A percentile compares a stretch with the other conserved stretches of the same genome.
phyloP scores from a whole-genome alignment of 1,139 yeast genomes.

The Pichia sp. region DNA sequence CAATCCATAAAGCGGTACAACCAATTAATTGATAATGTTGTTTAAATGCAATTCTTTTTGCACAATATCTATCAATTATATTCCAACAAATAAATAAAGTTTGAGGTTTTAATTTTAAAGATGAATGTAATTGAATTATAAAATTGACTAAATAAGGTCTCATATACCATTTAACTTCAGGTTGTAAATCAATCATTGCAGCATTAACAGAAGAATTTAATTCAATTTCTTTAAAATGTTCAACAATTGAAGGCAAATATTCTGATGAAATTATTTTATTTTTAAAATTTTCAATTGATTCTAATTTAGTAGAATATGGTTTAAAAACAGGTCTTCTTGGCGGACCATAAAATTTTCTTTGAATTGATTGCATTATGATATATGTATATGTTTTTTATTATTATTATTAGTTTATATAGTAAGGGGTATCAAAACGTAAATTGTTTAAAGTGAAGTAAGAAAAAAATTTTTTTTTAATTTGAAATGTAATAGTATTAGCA shows the following conservation, averaged over 20 bases:
- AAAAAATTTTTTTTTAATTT: too few relatives aligned
- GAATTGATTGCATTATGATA: background rate
- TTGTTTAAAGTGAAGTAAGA: background rate
- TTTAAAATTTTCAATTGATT: constrained; percentile 41
- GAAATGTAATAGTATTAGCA: too few relatives aligned
- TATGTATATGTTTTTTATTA: background rate
- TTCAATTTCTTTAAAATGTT: constrained; percentile 30
- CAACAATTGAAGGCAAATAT: constrained; percentile 30
- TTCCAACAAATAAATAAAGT: constrained; percentile 76
- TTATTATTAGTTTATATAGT: background rate
- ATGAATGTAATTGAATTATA: constrained; percentile 71
- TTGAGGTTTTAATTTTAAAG: constrained; percentile 68
- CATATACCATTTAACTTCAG: constrained; percentile 91
- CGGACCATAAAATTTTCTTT: constrained; percentile 34
- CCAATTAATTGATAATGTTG: constrained; percentile 91
- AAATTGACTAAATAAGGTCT: constrained; percentile 83
- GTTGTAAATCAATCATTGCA: constrained; percentile 80
- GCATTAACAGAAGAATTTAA: constrained; percentile 37
- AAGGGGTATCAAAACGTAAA: background rate
- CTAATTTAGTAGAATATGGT: constrained; percentile 39
- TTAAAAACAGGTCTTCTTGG: constrained; percentile 36
- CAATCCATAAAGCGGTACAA: constrained; percentile 90
- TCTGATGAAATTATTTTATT: constrained; percentile 39
- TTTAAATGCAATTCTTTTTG: constrained; percentile 84
- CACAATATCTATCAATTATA: constrained; percentile 84